Base-by-base conservation (phyloP, 345 rosid genomes). In the Hypericum perforatum region DNA sequence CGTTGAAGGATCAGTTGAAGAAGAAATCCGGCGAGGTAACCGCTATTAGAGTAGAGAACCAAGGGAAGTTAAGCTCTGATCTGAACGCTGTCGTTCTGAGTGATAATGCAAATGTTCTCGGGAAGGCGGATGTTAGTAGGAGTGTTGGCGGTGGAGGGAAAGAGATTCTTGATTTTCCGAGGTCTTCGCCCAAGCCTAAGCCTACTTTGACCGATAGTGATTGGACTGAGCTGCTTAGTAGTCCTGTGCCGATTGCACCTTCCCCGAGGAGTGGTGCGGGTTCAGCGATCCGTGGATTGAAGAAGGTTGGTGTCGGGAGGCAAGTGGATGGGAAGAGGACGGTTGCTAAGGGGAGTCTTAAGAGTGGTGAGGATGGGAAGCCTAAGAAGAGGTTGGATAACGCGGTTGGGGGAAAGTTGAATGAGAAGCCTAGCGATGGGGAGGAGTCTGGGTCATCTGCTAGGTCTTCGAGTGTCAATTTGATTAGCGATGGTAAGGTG, bases 1-100 rank as follows among this genome's bases (percentile, higher is more conserved):
- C 98, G 44, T 69, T 87, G 66, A 91, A 91, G 73, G 96, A 87
- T 61, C 96, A 91, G 65, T 29, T 91, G 46, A 82, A 81, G 74
- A 81, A 68, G 75, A 86, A 82, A 57, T 57, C 68, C 32, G 32
- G 32, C 32, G 32, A 22, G 32, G 32, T 22, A 22, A 22, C 32
- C 32, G 32, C 32, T 22, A 22, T 4, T 22, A 22, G 4, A 1
- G 32, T 22, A 22, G 32, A 22, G 32, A 22, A 22, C 32, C 32
- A 22, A 4, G 32, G 32, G 32, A 22, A 22, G 32, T 22, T 22
- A 1, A 64, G 66, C 45, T 69, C 71, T 50, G 86, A 78, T 73
- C 64, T 22, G 32, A 22, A 22, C 32, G 32, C 76, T 14, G 40
- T 38, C 36, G 44, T 38, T 39, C 65, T 37, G 41, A 39, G 41